phyloP scores from a whole-genome alignment of 163 green algal genomes.

The Scenedesmus sp. region DNA sequence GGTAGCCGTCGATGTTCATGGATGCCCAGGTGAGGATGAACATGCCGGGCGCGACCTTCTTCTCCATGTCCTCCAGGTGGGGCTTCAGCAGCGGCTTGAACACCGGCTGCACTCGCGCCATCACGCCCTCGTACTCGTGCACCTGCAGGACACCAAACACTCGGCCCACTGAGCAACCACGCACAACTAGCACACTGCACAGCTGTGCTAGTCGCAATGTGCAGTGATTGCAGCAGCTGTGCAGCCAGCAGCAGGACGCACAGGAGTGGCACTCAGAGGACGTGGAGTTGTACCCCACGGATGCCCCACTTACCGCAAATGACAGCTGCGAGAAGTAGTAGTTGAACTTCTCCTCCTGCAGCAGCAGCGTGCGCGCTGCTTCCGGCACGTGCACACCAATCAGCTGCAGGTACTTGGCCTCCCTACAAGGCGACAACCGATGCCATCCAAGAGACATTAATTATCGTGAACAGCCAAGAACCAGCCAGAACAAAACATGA shows the following conservation, averaged over 20 bases:
- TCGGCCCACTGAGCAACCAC: background rate
- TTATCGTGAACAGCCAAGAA: background rate
- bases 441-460: background rate
- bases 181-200: background rate
- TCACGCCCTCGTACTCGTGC: slow-evolving; percentile 84
- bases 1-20: slow-evolving; percentile 96
- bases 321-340: slow-evolving; percentile 90
- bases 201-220: background rate
- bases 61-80: slow-evolving; percentile 91
- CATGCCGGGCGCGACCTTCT: slow-evolving; percentile 88
- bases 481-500: background rate
- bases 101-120: slow-evolving; percentile 71
- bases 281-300: no score
- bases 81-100: slow-evolving; percentile 86
- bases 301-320: slow-evolving; percentile 60
- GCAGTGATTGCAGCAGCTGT: background rate
- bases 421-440: slow-evolving; percentile 52
- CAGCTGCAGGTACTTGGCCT: slow-evolving; percentile 91
- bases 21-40: slow-evolving; percentile 91
- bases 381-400: slow-evolving; percentile 90
- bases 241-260: background rate
- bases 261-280: background rate
- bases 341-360: slow-evolving; percentile 90
- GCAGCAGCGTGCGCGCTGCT: slow-evolving; percentile 84
- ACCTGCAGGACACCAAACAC: slow-evolving; percentile 43